Conservation (phyloP, 106 monocot genomes). For the Acorus calamus region DNA sequence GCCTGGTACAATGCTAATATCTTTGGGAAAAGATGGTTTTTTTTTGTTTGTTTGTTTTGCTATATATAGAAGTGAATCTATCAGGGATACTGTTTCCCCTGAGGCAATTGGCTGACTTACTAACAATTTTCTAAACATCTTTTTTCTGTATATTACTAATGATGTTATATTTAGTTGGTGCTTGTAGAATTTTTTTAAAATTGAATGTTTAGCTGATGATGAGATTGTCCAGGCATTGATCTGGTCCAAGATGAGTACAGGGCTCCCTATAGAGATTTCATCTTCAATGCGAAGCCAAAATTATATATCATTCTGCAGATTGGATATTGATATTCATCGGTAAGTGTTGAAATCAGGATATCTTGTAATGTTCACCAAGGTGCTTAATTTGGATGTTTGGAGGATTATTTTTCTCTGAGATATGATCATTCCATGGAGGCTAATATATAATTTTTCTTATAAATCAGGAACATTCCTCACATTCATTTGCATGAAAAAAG, state of each 20-base stretch:
- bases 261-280: constrained; percentile 89
- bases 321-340: constrained; percentile 97
- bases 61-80: background rate
- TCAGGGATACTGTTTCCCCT: too few relatives aligned
- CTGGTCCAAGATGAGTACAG: constrained; percentile 99
- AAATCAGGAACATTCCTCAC: constrained; percentile 81
- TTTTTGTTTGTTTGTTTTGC: constrained; percentile 1
- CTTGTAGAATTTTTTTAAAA: too few relatives aligned
- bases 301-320: constrained; percentile 68
- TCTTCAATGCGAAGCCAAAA: constrained; percentile 81
- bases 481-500: constrained; percentile 92
- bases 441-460: background rate
- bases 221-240: constrained; percentile 64
- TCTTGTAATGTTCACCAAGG: background rate
- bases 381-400: background rate
- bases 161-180: too few relatives aligned
- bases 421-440: background rate
- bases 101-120: too few relatives aligned
- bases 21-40: background rate
- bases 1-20: too few relatives aligned
- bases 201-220: background rate
- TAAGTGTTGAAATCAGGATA: constrained; percentile 13
- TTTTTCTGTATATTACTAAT: too few relatives aligned
- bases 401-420: background rate
- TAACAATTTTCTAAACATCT: too few relatives aligned